phyloP scores from a whole-genome alignment of 345 rosid species.

The Nephelium lappaceum region DNA sequence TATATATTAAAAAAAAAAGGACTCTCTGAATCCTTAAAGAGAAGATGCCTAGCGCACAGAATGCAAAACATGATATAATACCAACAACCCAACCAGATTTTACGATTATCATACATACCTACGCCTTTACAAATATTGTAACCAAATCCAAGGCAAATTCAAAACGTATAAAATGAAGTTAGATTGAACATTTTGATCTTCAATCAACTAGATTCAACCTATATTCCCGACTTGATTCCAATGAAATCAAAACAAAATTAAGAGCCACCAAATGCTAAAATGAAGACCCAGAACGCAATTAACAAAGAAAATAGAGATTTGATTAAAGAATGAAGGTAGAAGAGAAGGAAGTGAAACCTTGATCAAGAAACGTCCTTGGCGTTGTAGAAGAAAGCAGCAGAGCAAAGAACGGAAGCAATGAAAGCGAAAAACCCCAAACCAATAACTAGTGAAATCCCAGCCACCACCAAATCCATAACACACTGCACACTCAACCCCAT shows the following conservation, averaged over 20 bases:
- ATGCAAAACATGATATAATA: no score
- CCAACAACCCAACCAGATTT: no score
- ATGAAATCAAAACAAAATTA: neutral
- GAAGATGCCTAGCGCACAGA: no score
- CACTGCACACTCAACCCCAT: conserved; percentile 59
- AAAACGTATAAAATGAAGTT: no score
- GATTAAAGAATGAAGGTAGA: neutral
- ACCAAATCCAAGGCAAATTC: no score
- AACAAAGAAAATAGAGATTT: neutral
- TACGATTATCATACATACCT: no score
- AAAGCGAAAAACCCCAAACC: conserved; percentile 75
- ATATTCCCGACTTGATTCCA: neutral
- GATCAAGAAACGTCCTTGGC: conserved; percentile 49
- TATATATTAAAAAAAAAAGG: no score
- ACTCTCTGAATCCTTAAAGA: no score
- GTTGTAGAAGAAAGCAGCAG: conserved; percentile 77
- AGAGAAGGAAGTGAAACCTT: conserved; percentile 10
- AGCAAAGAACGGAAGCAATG: conserved; percentile 73
- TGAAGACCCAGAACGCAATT: neutral
- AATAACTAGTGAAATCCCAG: conserved; percentile 72
- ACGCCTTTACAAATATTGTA: no score
- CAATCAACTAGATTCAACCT: neutral
- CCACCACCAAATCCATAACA: conserved; percentile 65
- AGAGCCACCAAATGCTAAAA: no score
- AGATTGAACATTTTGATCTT: neutral